Evolutionary conservation across 305 asterid genomes (phyloP).

Genomic region (Fraxinus latifolia): DNA sequence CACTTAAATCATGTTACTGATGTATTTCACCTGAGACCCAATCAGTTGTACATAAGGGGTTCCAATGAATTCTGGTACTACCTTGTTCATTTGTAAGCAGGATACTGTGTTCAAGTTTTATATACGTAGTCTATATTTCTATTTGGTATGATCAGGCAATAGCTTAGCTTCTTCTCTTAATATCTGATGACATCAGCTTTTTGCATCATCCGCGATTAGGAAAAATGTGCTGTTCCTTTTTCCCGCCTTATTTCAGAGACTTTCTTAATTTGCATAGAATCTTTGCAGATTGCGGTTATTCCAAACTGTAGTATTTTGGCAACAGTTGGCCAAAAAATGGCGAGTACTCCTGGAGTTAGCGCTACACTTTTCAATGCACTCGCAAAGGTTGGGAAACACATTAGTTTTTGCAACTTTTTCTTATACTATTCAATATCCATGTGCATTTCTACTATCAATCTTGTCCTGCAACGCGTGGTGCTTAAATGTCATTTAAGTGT

Average conservation of each 20-base stretch:
- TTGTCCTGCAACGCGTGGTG: not conserved
- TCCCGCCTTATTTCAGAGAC: constrained; percentile 11
- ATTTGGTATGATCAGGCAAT: not conserved
- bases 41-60: not conserved
- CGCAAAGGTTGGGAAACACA: constrained; percentile 66
- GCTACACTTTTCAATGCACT: constrained; percentile 95
- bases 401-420: not conserved
- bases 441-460: not conserved
- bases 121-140: not conserved
- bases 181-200: not conserved
- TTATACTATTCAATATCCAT: not conserved
- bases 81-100: not conserved
- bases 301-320: constrained; percentile 96
- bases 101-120: constrained; percentile 4
- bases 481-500: constrained; percentile 4
- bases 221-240: not conserved
- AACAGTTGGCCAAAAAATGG: constrained; percentile 98
- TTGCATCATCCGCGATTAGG: not conserved
- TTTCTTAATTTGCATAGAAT: constrained; percentile 12
- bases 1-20: not conserved
- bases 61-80: not conserved
- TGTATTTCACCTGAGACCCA: not conserved
- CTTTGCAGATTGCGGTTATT: constrained; percentile 74
- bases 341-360: constrained; percentile 98
- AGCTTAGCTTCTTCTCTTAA: not conserved